Base-by-base conservation (phyloP, 1,139 yeast genomes). In the Scheffersomyces insectosa region DNA sequence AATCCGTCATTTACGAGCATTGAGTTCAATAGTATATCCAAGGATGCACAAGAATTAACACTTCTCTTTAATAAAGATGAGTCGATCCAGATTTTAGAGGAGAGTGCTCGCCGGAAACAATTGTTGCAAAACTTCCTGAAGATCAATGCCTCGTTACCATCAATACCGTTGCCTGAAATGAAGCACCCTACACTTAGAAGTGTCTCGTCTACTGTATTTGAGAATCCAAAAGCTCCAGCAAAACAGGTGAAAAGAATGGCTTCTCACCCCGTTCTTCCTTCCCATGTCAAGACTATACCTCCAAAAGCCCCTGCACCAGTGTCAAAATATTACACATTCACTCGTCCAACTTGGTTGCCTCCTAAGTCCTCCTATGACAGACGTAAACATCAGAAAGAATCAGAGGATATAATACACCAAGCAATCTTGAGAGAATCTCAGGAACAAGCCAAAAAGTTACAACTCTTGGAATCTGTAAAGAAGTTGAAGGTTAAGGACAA, bases 291-390 rank as follows among this genome's bases (percentile, higher is more conserved):
- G 35, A 32, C 42, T 25, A 27, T 33, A 27, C 32, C 43, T 10
- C 38, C 47, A 27, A 38, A 36, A 30, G 32, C 41, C 3, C 46
- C 44, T 3, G 10, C 31, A 3, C 39, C 34, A 10, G 41, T 36
- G 39, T 50, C 59, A 29, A 62, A 67, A 31, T 66, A 68, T 44
- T 46, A 73, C 28, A 62, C 83, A 0, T 67, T 71, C 29, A 83
- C 90, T 0, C 68, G 93, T 39, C 91, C 88, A 12, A 64, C 76
- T 0, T 79, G 83, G 70, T 62, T 85, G 34, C 91, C 93, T 1
- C 89, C 90, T 28, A 85, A 85, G 59, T 63, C 78, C 16, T 58
- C 65, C 10, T 62, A 65, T 20, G 91, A 85, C 53, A 77, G 77
- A 36, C 48, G 60, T 36, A 77, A 74, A 47, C 93, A 85, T 57